Base-by-base conservation (phyloP, 2,329 filamentous ascomycete genomes). In the Aspergillus costaricaensis region DNA sequence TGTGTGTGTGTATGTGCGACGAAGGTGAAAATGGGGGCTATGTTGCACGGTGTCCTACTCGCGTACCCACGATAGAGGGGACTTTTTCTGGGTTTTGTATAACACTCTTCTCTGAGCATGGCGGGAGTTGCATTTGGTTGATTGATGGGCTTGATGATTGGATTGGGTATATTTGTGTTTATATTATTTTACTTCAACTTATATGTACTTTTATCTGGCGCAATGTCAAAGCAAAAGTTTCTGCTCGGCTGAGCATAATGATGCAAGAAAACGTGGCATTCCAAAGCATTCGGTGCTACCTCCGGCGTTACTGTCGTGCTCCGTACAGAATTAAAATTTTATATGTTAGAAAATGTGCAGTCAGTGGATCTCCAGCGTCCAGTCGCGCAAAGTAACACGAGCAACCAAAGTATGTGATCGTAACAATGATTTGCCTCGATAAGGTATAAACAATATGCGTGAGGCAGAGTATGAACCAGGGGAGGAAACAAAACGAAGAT, bases 51-150 rank as follows among this genome's bases (percentile, higher is more conserved):
- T 68, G 63, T 67, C 66, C 56, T 55, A 55, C 59, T 55, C 62
- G 49, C 53, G 61, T 56, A 38, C 53, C 53, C 59, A 53, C 27
- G 53, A 25, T 49, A 0, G 52, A 12, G 7, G 43, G 23, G 6
- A 38, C 6, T 47, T 47, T 23, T 36, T 47, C 36, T 23, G 36
- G 36, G 9, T 49, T 44, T 65, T 73, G 70, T 72, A 73, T 65
- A 70, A 70, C 64, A 74, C 69, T 70, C 71, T 72, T 61, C 70
- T 74, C 67, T 71, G 65, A 63, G 68, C 68, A 73, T 70, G 51
- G 59, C 60, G 14, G 73, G 71, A 67, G 70, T 72, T 73, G 32
- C 50, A 23, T 51, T 65, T 63, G 52, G n/a, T 14, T 30, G 23
- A 25, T 30, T 30, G n/a, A 27, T 32, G 27, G 25, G 44, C 9